A percentile compares a stretch with the other conserved stretches of the same genome.
Evolutionary conservation across 1,139 yeast genomes (phyloP).

Genomic region (Meyerozyma carpophila): DNA sequence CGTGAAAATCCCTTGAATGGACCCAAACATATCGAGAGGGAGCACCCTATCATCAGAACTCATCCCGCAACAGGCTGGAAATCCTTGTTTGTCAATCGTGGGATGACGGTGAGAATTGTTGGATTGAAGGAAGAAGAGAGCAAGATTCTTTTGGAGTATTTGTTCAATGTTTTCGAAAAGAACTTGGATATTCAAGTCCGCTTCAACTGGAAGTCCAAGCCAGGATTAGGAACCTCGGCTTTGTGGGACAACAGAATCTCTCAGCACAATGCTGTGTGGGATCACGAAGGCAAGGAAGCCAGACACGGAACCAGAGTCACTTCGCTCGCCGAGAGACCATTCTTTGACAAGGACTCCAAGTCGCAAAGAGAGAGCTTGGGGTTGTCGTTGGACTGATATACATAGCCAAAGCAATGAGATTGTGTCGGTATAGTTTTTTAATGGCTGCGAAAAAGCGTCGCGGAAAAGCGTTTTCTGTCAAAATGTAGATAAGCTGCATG

Average conservation of each 20-base stretch:
- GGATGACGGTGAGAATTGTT: slow-evolving; percentile 36
- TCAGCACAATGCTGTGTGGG: slow-evolving; percentile 44
- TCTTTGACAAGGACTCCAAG: slow-evolving; percentile 45
- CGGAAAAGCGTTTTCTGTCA: too few species aligned
- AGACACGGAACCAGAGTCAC: slow-evolving; percentile 60
- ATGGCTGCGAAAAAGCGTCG: too few species aligned
- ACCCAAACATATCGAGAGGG: slow-evolving; percentile 35
- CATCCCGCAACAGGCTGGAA: slow-evolving; percentile 57
- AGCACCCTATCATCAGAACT: slow-evolving; percentile 44
- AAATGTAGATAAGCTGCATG: too few species aligned
- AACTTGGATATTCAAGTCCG: slow-evolving; percentile 44
- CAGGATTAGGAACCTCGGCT: slow-evolving; percentile 50
- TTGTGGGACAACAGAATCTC: slow-evolving; percentile 55
- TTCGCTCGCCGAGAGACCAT: slow-evolving; percentile 51
- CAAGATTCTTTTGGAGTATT: slow-evolving; percentile 29
- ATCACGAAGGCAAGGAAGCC: slow-evolving; percentile 41
- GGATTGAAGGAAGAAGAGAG: slow-evolving; percentile 41
- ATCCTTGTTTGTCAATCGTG: slow-evolving; percentile 39
- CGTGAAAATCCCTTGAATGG: slow-evolving; percentile 38
- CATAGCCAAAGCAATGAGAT: too few species aligned
- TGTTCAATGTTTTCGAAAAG: slow-evolving; percentile 36
- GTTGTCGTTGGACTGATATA: slow-evolving; percentile 17
- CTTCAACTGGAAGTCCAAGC: slow-evolving; percentile 48
- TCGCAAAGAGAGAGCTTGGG: slow-evolving; percentile 54
- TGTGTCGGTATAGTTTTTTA: too few species aligned